Evolutionary conservation across 768 basidiomycete species (phyloP).

Genomic region (Collybiopsis confluens): DNA sequence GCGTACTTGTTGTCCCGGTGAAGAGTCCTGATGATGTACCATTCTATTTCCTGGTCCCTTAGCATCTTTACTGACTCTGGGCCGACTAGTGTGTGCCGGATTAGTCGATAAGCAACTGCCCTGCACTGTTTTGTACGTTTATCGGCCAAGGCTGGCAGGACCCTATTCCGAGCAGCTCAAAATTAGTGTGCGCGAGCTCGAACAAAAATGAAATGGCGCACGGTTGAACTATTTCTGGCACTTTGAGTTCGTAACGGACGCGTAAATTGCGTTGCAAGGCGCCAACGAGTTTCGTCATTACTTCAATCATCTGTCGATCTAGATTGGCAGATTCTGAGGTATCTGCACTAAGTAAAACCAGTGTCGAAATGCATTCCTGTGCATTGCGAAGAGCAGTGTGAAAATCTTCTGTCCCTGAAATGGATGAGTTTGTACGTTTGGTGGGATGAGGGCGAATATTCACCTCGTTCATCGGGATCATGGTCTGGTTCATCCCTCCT

Average conservation of each 20-base stretch:
- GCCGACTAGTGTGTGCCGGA: slow-evolving; percentile 78
- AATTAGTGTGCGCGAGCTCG: neutral
- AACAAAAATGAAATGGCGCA: slow-evolving; percentile 36
- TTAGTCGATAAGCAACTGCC: slow-evolving; percentile 77
- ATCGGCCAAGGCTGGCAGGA: slow-evolving; percentile 79
- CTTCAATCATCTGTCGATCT: slow-evolving; percentile 55
- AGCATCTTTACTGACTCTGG: slow-evolving; percentile 63
- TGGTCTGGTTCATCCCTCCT: slow-evolving; percentile 12
- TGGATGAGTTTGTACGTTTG: neutral
- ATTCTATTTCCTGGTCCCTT: slow-evolving; percentile 67
- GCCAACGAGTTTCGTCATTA: slow-evolving; percentile 60
- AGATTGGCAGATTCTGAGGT: slow-evolving; percentile 34
- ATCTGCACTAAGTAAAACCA: slow-evolving; percentile 42
- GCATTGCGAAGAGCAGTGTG: slow-evolving; percentile 69
- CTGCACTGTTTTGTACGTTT: slow-evolving; percentile 66
- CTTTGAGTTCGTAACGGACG: slow-evolving; percentile 71
- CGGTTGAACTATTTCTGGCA: slow-evolving; percentile 71
- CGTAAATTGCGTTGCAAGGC: slow-evolving; percentile 68
- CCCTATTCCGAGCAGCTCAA: slow-evolving; percentile 39
- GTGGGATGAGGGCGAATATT: neutral
- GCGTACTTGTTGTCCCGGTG: slow-evolving; percentile 79
- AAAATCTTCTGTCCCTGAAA: slow-evolving; percentile 54
- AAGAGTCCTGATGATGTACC: slow-evolving; percentile 90
- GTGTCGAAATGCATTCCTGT: slow-evolving; percentile 49
- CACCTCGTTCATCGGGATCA: slow-evolving; percentile 32